A percentile compares a stretch with the other conserved stretches of the same genome.
phyloP scores from a whole-genome alignment of 176 grass and related monocot species.

The Areca catechu region DNA sequence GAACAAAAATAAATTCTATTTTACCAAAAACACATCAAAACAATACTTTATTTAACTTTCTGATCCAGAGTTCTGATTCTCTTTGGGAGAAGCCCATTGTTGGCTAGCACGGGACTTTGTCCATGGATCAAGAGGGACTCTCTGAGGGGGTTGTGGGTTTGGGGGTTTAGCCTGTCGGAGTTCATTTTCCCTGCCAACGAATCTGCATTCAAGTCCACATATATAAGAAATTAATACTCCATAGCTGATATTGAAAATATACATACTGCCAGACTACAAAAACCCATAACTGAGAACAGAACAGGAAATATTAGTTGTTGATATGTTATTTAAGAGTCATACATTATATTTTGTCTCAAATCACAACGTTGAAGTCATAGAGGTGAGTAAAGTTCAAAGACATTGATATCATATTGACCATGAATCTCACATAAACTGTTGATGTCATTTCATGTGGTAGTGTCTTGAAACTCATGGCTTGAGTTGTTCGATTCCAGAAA shows the following conservation, averaged over 20 bases:
- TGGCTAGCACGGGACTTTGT: constrained; percentile 52
- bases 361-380: no score
- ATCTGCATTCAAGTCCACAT: constrained; percentile 28
- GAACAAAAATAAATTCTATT: no score
- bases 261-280: background rate
- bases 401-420: no score
- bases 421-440: no score
- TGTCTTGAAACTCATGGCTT: no score
- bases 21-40: background rate
- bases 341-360: no score
- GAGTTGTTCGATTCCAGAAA: no score
- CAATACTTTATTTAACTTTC: constrained; percentile 32
- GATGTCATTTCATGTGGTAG: no score
- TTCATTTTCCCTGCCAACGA: constrained; percentile 90
- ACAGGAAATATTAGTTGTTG: no score
- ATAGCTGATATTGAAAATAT: background rate
- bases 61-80: constrained; percentile 29
- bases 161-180: constrained; percentile 77
- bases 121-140: constrained; percentile 74
- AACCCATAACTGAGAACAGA: background rate
- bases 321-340: no score
- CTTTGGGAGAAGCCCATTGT: constrained; percentile 64
- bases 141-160: constrained; percentile 41
- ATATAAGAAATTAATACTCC: constrained; percentile 6
- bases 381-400: no score